These are phyloP conservation scores for Gossypium mustelinum DNA, from an alignment of 345 rosid genomes.

Conservation along the genomic window DNA sequence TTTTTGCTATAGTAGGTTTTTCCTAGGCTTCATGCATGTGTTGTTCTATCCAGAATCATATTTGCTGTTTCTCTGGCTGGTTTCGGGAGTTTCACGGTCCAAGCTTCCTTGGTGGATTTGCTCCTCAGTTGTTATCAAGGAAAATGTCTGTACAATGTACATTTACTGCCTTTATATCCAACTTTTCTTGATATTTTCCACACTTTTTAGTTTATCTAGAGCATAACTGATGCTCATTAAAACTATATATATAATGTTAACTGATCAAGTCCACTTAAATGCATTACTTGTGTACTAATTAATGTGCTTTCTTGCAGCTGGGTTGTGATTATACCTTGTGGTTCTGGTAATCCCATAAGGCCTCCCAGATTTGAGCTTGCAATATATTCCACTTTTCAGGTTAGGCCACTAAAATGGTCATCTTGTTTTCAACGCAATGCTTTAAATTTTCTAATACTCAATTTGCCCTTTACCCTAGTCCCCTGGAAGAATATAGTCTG, in stretches of 20 bases:
- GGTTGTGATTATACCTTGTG: slow-evolving; percentile 46
- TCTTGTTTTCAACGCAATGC: slow-evolving; percentile 11
- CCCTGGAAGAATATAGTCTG: neutral
- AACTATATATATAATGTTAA: neutral
- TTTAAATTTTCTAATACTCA: neutral
- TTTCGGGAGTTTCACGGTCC: slow-evolving; percentile 48
- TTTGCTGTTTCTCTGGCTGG: slow-evolving; percentile 51
- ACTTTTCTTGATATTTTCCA: slow-evolving; percentile 6
- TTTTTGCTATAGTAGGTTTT: neutral
- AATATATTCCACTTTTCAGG: slow-evolving; percentile 41
- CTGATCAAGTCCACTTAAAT: slow-evolving; percentile 1
- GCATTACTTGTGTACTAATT: slow-evolving; percentile 14
- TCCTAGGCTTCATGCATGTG: neutral
- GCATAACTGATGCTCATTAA: slow-evolving; percentile 9
- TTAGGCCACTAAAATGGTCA: slow-evolving; percentile 7
- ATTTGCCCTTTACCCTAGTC: neutral
- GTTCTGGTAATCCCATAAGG: slow-evolving; percentile 32
- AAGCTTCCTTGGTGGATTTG: slow-evolving; percentile 45
- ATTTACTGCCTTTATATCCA: neutral
- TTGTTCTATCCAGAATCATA: slow-evolving; percentile 32
- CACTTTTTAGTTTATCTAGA: neutral
- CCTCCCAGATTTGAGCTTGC: slow-evolving; percentile 49
- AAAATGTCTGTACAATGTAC: slow-evolving; percentile 34
- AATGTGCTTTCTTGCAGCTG: slow-evolving; percentile 35
- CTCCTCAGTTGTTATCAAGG: slow-evolving; percentile 39